Percentiles rank a stretch among this genome's conserved stretches.
phyloP scores from a whole-genome alignment of 768 basidiomycete genomes.

The Piloderma croceum region DNA sequence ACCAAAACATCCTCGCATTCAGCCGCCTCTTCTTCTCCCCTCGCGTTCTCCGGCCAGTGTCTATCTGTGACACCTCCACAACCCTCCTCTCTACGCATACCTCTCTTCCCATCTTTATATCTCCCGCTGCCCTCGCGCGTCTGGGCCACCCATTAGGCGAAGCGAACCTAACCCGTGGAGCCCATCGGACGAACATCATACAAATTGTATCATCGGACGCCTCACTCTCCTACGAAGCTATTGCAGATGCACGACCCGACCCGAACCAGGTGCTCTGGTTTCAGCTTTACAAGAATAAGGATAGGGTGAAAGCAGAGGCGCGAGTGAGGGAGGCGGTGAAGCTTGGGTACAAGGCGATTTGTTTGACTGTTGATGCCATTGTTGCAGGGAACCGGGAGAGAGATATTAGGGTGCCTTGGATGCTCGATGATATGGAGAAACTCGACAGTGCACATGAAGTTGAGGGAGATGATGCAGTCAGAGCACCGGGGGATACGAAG shows the following conservation, averaged over 20 bases:
- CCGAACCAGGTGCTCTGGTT: conserved; percentile 40
- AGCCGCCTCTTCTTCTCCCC: conserved; percentile 58
- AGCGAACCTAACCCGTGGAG: conserved; percentile 51
- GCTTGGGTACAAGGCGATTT: conserved; percentile 54
- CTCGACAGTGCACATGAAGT: no score
- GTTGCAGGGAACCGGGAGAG: conserved; percentile 51
- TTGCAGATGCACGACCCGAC: conserved; percentile 33
- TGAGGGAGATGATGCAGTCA: no score
- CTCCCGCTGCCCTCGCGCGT: conserved; percentile 50
- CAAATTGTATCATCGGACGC: conserved; percentile 48
- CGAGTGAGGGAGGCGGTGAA: conserved; percentile 44
- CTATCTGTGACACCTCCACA: conserved; percentile 39
- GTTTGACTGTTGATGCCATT: conserved; percentile 60
- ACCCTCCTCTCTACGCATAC: conserved; percentile 43
- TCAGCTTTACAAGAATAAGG: conserved; percentile 46
- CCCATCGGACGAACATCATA: conserved; percentile 46
- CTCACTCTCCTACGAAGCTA: conserved; percentile 42
- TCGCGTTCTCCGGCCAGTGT: conserved; percentile 41
- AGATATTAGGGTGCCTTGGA: conserved; percentile 38
- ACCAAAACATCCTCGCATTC: conserved; percentile 45
- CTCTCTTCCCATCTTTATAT: conserved; percentile 51
- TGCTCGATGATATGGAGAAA: conserved; percentile 31
- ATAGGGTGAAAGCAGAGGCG: conserved; percentile 40
- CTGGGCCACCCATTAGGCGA: conserved; percentile 62
- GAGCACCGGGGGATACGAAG: no score